Evolutionary conservation across 306 rosid genomes (phyloP), one percentile per base, ranked within the genome.

Genomic region (Castanea mollissima): DNA sequence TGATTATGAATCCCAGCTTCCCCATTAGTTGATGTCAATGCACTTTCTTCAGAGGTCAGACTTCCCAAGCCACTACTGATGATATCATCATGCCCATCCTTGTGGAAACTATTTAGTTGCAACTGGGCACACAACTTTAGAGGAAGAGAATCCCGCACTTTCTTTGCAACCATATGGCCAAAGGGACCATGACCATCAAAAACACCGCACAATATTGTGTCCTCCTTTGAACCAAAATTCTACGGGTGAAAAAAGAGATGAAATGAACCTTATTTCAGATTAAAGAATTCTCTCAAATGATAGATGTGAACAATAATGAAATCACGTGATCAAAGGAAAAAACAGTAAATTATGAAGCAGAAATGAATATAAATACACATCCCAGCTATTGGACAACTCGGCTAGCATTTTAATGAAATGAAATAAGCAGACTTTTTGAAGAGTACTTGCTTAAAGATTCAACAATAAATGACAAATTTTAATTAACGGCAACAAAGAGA

Each of bases 151-250:
- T 94, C 94, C 74, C 97, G 91, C 25, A 94, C 93, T 84, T 88
- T 90, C 88, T 83, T 94, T 11, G 99, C 91, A 78, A 94, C 89
- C 85, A 74, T 20, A 77, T 92, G 99, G 29, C 99, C 99, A 79
- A 27, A 18, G 23, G 97, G 99, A 76, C 99, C 99, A n/a, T 94
- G 99, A 3, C 98, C 98, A 83, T 94, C 98, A 75, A 94, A 94
- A 51, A 92, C 94, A 65, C 97, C 98, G 69, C 98, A 94, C 51
- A 94, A 90, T 13, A 85, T 78, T 7, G 87, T 67, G 69, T 84
- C 92, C 13, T 77, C 76, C 75, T 70, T 87, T 14, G 88, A 85
- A 31, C 90, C 81, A 56, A 94, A 91, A 56, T 88, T 94, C 88
- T 94, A 85, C 49, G 21, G 67, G 25, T 51, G 44, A 35, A 80